Conservation (phyloP, 2,329 filamentous ascomycete species). For the Fusarium metavorans region DNA sequence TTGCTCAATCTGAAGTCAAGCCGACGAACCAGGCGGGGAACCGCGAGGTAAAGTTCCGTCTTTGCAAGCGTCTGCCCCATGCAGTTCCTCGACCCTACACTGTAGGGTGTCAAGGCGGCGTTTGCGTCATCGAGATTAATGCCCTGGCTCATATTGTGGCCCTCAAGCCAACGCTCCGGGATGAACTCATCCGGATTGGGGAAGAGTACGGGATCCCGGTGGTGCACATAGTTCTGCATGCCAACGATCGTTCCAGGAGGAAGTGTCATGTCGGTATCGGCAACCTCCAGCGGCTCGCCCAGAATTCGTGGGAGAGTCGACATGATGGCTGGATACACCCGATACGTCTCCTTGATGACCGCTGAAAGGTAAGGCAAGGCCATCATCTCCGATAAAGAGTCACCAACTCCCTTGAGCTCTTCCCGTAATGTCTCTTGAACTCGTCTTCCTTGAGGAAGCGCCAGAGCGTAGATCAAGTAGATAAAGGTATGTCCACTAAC, state of each 20-base stretch:
- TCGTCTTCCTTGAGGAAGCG: neutral
- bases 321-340: neutral
- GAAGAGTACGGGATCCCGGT: neutral
- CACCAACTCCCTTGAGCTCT: neutral
- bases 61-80: neutral
- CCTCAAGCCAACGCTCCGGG: neutral
- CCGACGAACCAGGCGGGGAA: neutral
- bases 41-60: neutral
- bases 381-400: neutral
- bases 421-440: neutral
- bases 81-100: neutral
- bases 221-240: neutral
- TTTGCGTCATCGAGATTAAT: neutral
- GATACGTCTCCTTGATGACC: neutral
- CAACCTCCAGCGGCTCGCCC: neutral
- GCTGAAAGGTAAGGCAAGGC: neutral
- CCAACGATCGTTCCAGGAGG: neutral
- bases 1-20: neutral
- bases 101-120: neutral
- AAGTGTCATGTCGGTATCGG: neutral
- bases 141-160: neutral
- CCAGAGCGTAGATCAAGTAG: neutral
- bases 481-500: neutral
- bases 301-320: neutral
- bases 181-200: neutral